Evolutionary conservation across 2,329 filamentous ascomycete genomes (phyloP).

Genomic region (Pseudogymnoascus sp.): DNA sequence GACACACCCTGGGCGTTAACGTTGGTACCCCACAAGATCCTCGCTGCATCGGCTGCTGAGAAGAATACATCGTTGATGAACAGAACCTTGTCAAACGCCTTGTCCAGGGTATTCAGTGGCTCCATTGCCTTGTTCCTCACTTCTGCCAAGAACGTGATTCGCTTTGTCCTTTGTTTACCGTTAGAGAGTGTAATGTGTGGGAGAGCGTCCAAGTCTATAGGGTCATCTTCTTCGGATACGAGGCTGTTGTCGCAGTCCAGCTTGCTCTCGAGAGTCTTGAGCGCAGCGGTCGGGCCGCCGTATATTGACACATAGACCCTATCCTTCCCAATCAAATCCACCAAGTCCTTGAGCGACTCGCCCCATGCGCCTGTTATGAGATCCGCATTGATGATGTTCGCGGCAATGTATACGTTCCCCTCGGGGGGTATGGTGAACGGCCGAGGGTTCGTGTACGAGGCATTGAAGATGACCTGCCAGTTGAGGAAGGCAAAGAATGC

Average conservation of each 20-base stretch:
- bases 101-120: slow-evolving; percentile 45
- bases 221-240: slow-evolving; percentile 46
- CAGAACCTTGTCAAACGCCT: slow-evolving; percentile 46
- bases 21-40: slow-evolving; percentile 56
- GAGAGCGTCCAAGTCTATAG: slow-evolving; percentile 45
- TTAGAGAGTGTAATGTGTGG: slow-evolving; percentile 53
- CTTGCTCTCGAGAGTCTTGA: slow-evolving; percentile 43
- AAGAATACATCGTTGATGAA: slow-evolving; percentile 61
- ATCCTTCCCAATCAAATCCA: slow-evolving; percentile 56
- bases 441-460: slow-evolving; percentile 36
- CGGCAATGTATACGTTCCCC: slow-evolving; percentile 66
- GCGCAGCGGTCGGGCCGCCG: slow-evolving; percentile 48
- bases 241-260: slow-evolving; percentile 43
- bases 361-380: slow-evolving; percentile 59
- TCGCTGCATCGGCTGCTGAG: slow-evolving; percentile 42
- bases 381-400: slow-evolving; percentile 61
- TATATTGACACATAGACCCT: slow-evolving; percentile 68
- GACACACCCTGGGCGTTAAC: slow-evolving; percentile 24
- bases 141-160: slow-evolving; percentile 65
- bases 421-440: slow-evolving; percentile 36
- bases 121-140: slow-evolving; percentile 62
- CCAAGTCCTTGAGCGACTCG: slow-evolving; percentile 47
- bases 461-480: slow-evolving; percentile 28
- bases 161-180: slow-evolving; percentile 55
- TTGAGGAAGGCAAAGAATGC: slow-evolving; percentile 17